Base-by-base conservation (phyloP, 2,329 filamentous ascomycete species). In the Pyrenophora graminea region DNA sequence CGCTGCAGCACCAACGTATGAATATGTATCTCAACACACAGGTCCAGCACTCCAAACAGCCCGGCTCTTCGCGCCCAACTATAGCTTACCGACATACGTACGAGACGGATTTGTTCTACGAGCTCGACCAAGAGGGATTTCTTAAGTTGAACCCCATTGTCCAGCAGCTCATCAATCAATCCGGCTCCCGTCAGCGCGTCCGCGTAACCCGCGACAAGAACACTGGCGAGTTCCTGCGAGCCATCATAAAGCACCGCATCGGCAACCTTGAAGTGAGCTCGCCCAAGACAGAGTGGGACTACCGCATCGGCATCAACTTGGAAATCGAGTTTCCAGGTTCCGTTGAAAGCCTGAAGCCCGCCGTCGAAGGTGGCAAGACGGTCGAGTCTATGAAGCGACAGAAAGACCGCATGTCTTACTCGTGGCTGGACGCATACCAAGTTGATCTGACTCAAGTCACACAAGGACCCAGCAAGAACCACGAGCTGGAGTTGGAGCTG, bases 401-500 rank as follows among this genome's bases (percentile, higher is more conserved):
- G 62, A 99, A 99, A 73, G 92, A 99, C 73, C 85, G 94, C 15
- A 79, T 99, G 69, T 95, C 90, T 68, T 99, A 99, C 75, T 86
- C 82, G 8, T 95, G 97, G 70, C 82, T 91, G 34, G 85, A 85
- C 46, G 68, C 69, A 23, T 97, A 95, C 70, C 90, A 94, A 70
- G 83, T 99, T 62, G 94, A 99, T 74, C 78, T 99, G 43, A 99
- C 94, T 0, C 92, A 97, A 71, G 94, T 99, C 36, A 88, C 74
- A 30, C 77, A 82, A 54, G 68, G 74, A 8, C 58, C 56, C 0
- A 79, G 82, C 48, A 90, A 90, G 61, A 87, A 89, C 58, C 89
- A 93, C 66, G 90, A 95, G 74, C 80, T 94, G 6, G 90, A 95
- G 68, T 81, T 95, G 40, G 90, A 94, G 69, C 71, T 94, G 12